phyloP scores from a whole-genome alignment of 2,329 filamentous ascomycete species.

The Cladobotryum protrusum region DNA sequence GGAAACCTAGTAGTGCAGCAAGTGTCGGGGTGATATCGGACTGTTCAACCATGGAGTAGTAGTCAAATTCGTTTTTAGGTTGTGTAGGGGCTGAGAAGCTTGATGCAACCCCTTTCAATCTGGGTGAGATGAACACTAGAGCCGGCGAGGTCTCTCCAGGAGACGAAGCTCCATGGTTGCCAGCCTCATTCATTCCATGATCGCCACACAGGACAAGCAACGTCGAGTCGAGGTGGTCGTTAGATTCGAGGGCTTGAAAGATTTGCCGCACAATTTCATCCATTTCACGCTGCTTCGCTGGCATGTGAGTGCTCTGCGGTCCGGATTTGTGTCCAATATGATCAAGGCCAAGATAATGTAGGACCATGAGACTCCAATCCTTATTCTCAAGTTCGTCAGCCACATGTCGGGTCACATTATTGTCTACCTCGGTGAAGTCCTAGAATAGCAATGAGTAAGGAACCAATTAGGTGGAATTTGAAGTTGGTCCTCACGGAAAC shows the following conservation, averaged over 20 bases:
- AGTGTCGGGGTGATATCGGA: conserved; percentile 90
- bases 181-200: conserved; percentile 99
- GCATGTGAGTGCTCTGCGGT: conserved; percentile 81
- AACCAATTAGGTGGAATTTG: neutral
- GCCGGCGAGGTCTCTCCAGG: conserved; percentile 92
- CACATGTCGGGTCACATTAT: conserved; percentile 92
- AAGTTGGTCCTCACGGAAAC: conserved; percentile 68
- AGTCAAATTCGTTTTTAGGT: conserved; percentile 67
- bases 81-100: conserved; percentile 46
- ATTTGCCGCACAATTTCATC: conserved; percentile 72
- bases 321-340: conserved; percentile 97
- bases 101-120: conserved; percentile 54
- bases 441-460: conserved; percentile 28
- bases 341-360: conserved; percentile 93
- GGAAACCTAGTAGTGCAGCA: conserved; percentile 79
- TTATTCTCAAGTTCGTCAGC: conserved; percentile 63
- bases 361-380: conserved; percentile 90
- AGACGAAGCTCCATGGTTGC: conserved; percentile 92
- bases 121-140: conserved; percentile 84
- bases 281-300: conserved; percentile 92
- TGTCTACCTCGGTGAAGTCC: conserved; percentile 97
- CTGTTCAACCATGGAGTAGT: conserved; percentile 82
- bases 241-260: conserved; percentile 65
- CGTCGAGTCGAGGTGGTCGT: conserved; percentile 67
- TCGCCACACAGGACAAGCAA: conserved; percentile 85